Base-by-base conservation (phyloP, 2,329 filamentous ascomycete genomes). In the Diplodia seriata region DNA sequence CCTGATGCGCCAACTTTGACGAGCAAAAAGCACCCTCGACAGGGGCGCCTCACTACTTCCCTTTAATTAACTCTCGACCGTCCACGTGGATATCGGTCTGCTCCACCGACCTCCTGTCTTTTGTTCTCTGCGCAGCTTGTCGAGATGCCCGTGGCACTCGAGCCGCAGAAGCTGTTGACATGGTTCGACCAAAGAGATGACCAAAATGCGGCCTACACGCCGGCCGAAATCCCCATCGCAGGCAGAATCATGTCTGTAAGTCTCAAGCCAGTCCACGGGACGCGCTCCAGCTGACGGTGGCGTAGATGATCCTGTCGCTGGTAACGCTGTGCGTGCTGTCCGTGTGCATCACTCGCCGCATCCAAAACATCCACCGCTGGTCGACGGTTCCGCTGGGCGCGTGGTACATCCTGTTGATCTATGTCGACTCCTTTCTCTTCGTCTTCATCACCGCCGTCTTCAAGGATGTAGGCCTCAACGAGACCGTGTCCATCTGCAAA, bases 241-340 rank as follows among this genome's bases (percentile, higher is more conserved):
- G 74, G 74, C 20, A 69, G 72, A 29, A 49, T 74, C 15, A 31
- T 75, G 12, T 73, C 72, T 26, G 68, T 73, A 29, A 68, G 72
- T 49, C 69, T 75, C 18, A 5, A 6, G 11, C 9, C 57, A 8
- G 71, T 47, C 74, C 55, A 70, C 73, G 68, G 63, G 15, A 15
- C 3, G 15, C 11, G 26, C 11, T 33, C 14, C 31, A n/a, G 57
- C 57, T 62, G 31, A 62, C 40, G 3, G 8, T 2, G 31, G 5
- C 9, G 18, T 9, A 63, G 59, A 63, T 63, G 59, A 33, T 65
- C 20, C 18, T 65, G 33, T 65, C 62, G 8, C 62, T 65, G 4
- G 33, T 65, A 6, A 53, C 62, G 15, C 62, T 65, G 4, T 65
- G 62, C 26, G 47, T 36, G 6, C 12, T 65, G 4, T 54, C 62